Percentiles rank a stretch among this genome's conserved stretches.
phyloP scores from a whole-genome alignment of 305 asterid genomes.

The Stenogyne calaminthoides region DNA sequence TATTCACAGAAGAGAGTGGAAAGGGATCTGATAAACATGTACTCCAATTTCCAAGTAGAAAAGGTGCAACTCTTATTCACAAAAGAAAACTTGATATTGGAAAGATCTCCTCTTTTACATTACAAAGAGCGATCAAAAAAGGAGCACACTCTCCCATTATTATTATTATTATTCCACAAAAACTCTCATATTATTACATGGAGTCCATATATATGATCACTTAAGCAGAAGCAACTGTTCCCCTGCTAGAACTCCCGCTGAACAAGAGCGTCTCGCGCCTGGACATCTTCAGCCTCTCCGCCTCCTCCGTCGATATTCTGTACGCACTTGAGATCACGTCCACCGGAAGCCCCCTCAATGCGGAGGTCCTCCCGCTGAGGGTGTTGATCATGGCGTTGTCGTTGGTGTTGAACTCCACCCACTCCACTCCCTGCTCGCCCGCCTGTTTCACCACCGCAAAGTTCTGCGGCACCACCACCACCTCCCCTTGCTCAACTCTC shows the following conservation, averaged over 20 bases:
- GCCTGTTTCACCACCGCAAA: constrained; percentile 62
- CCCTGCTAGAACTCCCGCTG: constrained; percentile 31
- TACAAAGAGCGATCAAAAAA: too few relatives aligned
- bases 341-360: constrained; percentile 57
- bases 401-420: constrained; percentile 75
- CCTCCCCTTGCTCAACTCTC: constrained; percentile 49
- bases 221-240: constrained; percentile 31
- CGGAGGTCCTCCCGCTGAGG: constrained; percentile 66
- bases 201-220: not conserved
- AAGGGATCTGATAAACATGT: too few relatives aligned
- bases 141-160: too few relatives aligned
- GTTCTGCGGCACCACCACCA: constrained; percentile 64
- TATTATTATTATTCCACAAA: not conserved
- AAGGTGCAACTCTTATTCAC: too few relatives aligned
- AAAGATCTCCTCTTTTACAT: too few relatives aligned
- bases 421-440: constrained; percentile 54
- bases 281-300: constrained; percentile 46
- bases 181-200: not conserved
- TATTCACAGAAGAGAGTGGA: too few relatives aligned
- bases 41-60: too few relatives aligned
- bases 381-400: constrained; percentile 71
- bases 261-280: constrained; percentile 54
- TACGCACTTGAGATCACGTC: constrained; percentile 54
- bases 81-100: too few relatives aligned
- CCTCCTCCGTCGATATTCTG: constrained; percentile 48